These are phyloP conservation scores for Sapria himalayana DNA, from an alignment of 345 rosid species.

Conservation along the genomic window DNA sequence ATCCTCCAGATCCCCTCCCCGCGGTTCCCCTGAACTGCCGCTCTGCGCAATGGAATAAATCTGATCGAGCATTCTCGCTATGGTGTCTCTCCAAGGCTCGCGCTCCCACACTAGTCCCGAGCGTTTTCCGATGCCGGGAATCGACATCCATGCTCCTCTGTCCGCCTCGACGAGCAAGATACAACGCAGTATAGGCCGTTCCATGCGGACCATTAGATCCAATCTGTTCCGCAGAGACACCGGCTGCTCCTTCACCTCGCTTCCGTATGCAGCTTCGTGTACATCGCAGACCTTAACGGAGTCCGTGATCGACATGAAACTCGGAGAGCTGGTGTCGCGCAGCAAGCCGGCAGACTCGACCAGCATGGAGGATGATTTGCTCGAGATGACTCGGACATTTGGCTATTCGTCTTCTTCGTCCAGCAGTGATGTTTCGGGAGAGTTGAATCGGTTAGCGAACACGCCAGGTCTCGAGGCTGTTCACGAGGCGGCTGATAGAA, in stretches of 20 bases:
- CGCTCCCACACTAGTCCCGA: slow-evolving; percentile 22
- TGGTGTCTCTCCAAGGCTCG: slow-evolving; percentile 68
- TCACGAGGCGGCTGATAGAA: slow-evolving; percentile 9
- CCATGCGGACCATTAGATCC: slow-evolving; percentile 85
- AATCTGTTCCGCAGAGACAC: slow-evolving; percentile 25
- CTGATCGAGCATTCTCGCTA: too few species aligned
- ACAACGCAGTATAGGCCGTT: slow-evolving; percentile 49
- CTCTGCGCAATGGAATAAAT: too few species aligned
- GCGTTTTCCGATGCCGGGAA: slow-evolving; percentile 37
- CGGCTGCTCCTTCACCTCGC: slow-evolving; percentile 26
- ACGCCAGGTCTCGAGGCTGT: slow-evolving; percentile 26
- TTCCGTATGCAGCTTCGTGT: slow-evolving; percentile 22
- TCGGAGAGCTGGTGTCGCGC: slow-evolving; percentile 46
- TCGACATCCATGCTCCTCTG: slow-evolving; percentile 12
- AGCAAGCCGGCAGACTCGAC: slow-evolving; percentile 19
- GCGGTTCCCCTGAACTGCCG: too few species aligned
- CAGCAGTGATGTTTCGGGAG: slow-evolving; percentile 89
- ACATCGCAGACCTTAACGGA: slow-evolving; percentile 61
- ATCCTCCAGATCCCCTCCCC: too few species aligned
- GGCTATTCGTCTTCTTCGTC: slow-evolving; percentile 73
- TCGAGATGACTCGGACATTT: slow-evolving; percentile 63
- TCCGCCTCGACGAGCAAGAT: slow-evolving; percentile 22
- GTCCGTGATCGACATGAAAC: slow-evolving; percentile 71
- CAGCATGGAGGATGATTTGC: slow-evolving; percentile 23
- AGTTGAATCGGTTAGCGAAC: slow-evolving; percentile 71